Percentiles rank a stretch among this genome's conserved stretches.
These are phyloP conservation scores for Pinus tabuliformis DNA, from an alignment of 75 land plant species.

Conservation along the genomic window DNA sequence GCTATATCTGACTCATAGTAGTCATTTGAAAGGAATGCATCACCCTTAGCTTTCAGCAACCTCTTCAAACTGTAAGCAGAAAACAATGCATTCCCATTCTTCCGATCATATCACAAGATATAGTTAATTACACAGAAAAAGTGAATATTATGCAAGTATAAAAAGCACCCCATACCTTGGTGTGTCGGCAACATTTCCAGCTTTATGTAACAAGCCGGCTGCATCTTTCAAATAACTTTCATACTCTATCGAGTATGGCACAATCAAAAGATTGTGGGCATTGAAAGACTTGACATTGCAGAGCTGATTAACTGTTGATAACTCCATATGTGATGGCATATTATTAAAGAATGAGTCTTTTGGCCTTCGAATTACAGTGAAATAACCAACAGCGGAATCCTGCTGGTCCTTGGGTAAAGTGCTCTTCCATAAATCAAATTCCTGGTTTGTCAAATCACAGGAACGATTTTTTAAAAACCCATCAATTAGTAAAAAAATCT, in stretches of 20 bases:
- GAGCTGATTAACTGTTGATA: not conserved
- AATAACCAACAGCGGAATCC: slow-evolving; percentile 63
- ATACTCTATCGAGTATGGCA: slow-evolving; percentile 82
- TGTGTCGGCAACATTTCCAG: slow-evolving; percentile 64
- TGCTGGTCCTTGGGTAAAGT: slow-evolving; percentile 50
- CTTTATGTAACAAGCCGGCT: slow-evolving; percentile 61
- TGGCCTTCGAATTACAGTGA: slow-evolving; percentile 72
- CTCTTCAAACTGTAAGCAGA: slow-evolving; percentile 66
- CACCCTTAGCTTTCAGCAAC: slow-evolving; percentile 73
- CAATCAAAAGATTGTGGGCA: slow-evolving; percentile 34
- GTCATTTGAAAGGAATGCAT: slow-evolving; percentile 91
- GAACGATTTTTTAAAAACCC: not conserved
- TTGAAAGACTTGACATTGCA: slow-evolving; percentile 3
- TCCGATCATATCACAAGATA: not conserved
- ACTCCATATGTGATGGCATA: not conserved
- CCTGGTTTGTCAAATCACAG: slow-evolving; percentile 38
- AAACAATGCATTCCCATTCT: not conserved
- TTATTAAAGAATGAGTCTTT: slow-evolving; percentile 22
- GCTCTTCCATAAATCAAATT: slow-evolving; percentile 74
- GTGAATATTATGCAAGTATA: not conserved
- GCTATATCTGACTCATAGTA: slow-evolving; percentile 95
- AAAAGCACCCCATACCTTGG: slow-evolving; percentile 37
- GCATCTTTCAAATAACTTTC: slow-evolving; percentile 41
- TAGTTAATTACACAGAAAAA: not conserved
- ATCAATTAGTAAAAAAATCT: not conserved